These are phyloP conservation scores for Erigeron canadensis DNA, from an alignment of 129 eudicot genomes.

Conservation along the genomic window DNA sequence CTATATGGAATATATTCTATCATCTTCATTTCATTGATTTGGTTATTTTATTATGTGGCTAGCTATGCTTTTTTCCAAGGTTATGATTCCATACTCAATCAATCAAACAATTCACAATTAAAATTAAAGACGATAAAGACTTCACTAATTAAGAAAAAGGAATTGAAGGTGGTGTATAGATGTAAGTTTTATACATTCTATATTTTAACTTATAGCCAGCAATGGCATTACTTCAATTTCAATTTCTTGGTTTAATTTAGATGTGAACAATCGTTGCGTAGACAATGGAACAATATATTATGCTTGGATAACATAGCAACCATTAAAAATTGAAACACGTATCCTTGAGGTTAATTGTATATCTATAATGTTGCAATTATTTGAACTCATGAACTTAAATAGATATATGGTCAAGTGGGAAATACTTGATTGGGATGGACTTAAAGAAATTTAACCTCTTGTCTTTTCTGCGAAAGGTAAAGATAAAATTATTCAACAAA, in stretches of 20 bases:
- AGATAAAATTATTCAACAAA: neutral
- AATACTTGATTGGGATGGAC: conserved; percentile 26
- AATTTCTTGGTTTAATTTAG: neutral
- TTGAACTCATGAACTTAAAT: conserved; percentile 17
- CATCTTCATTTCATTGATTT: conserved; percentile 14
- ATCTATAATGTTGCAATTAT: conserved; percentile 16
- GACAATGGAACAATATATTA: neutral
- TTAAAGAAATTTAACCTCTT: conserved; percentile 15
- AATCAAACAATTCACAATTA: conserved; percentile 30
- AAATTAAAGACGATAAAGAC: conserved; percentile 15
- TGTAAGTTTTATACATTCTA: conserved; percentile 2
- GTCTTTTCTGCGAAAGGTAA: neutral
- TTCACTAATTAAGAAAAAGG: conserved; percentile 18
- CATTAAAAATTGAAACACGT: conserved; percentile 14
- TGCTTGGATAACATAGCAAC: neutral
- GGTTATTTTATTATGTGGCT: conserved; percentile 17
- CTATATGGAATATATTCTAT: conserved; percentile 38
- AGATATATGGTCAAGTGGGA: conserved; percentile 23
- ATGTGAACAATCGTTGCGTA: conserved; percentile 18
- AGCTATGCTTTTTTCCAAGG: conserved; percentile 20
- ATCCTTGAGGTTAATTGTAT: neutral
- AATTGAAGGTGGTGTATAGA: neutral
- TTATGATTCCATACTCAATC: conserved; percentile 27
- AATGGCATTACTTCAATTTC: conserved; percentile 3
- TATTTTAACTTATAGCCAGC: neutral